Conservation (phyloP, 352 stramenopile species). For the Pythium sukuiense region DNA sequence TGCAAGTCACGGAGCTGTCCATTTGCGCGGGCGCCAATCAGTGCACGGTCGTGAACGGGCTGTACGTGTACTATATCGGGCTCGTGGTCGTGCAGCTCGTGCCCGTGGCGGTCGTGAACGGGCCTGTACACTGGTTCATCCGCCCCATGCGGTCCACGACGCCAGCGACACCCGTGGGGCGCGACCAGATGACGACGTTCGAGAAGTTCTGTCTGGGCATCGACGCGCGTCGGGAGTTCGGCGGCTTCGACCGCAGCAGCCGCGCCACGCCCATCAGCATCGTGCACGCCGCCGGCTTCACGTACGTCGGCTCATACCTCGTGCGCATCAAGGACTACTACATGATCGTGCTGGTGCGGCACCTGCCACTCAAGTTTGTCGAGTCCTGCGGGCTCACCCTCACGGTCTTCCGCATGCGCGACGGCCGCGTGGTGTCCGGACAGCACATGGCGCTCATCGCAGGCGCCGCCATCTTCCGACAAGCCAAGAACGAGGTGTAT, state of each 20-base stretch:
- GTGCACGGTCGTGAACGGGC: slow-evolving; percentile 12
- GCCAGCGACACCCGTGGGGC: not conserved
- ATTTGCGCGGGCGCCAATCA: slow-evolving; percentile 17
- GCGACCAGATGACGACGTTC: slow-evolving; percentile 12
- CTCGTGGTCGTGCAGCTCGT: slow-evolving; percentile 6
- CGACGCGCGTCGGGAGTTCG: slow-evolving; percentile 23
- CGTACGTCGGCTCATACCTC: slow-evolving; percentile 22
- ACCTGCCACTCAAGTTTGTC: slow-evolving; percentile 9
- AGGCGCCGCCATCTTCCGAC: not conserved
- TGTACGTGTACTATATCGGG: slow-evolving; percentile 10
- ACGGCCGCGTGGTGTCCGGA: slow-evolving; percentile 17
- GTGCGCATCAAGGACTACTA: slow-evolving; percentile 28
- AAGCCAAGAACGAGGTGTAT: slow-evolving; percentile 11
- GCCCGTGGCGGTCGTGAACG: slow-evolving; percentile 15
- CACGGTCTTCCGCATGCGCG: slow-evolving; percentile 21
- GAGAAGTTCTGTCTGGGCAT: slow-evolving; percentile 22
- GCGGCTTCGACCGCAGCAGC: slow-evolving; percentile 6
- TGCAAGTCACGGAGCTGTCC: slow-evolving; percentile 19
- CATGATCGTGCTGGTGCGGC: slow-evolving; percentile 19
- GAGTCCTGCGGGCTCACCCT: slow-evolving; percentile 24
- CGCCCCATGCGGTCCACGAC: not conserved
- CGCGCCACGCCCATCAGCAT: slow-evolving; percentile 24
- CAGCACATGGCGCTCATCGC: slow-evolving; percentile 4
- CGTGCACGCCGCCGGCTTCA: slow-evolving; percentile 26
- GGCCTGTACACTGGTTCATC: slow-evolving; percentile 1